Evolutionary conservation across 73 alveolate genomes (phyloP).

Genomic region (Symbiodinium pilosum): DNA sequence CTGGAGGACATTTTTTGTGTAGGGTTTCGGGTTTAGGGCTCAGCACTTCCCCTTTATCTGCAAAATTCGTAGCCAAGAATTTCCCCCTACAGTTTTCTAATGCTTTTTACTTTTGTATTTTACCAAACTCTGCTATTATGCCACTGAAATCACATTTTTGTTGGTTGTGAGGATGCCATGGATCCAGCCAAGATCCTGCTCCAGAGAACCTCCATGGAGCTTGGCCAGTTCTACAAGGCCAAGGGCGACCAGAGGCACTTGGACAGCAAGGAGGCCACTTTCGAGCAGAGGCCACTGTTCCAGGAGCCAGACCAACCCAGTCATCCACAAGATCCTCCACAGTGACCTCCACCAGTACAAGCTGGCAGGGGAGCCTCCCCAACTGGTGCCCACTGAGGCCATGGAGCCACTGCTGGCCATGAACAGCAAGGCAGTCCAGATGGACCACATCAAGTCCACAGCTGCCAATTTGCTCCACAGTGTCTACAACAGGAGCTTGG

Average conservation of each 20-base stretch:
- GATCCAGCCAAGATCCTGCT: background rate
- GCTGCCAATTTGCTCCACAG: background rate
- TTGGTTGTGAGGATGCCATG: background rate
- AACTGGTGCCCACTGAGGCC: background rate
- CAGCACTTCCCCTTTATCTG: too few species aligned
- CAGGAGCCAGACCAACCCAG: background rate
- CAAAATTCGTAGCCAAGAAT: too few species aligned
- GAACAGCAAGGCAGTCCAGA: background rate
- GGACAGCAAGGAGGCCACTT: background rate
- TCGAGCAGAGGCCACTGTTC: background rate
- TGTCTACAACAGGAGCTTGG: background rate
- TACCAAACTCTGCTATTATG: too few species aligned
- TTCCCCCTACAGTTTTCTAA: too few species aligned
- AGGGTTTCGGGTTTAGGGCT: background rate
- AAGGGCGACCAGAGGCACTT: background rate
- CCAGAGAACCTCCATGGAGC: background rate
- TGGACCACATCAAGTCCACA: background rate
- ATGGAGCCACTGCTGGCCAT: background rate
- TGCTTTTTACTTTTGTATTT: too few species aligned
- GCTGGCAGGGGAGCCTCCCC: background rate
- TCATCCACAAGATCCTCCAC: background rate
- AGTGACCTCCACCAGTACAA: background rate
- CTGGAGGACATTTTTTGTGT: background rate
- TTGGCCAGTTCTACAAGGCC: background rate
- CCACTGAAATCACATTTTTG: background rate